These are phyloP conservation scores for Curvularia verruculosa DNA, from an alignment of 2,329 filamentous ascomycete genomes.

Conservation along the genomic window DNA sequence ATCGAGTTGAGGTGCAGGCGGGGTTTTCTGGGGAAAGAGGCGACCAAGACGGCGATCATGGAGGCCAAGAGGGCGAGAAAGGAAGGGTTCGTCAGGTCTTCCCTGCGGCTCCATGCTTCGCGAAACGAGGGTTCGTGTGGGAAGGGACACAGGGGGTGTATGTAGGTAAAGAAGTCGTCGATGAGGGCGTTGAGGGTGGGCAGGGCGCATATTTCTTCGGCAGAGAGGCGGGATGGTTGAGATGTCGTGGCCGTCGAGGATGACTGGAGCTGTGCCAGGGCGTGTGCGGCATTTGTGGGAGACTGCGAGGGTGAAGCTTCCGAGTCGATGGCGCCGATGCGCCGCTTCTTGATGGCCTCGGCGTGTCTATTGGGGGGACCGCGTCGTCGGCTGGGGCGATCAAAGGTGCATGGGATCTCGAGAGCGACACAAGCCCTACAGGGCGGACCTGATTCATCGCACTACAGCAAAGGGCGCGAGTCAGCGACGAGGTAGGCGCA, in stretches of 20 bases:
- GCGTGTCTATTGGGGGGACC: constrained; percentile 71
- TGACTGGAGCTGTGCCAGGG: constrained; percentile 57
- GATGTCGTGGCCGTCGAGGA: too few relatives aligned
- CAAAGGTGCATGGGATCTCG: constrained; percentile 71
- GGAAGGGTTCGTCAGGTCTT: constrained; percentile 68
- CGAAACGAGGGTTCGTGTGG: constrained; percentile 80
- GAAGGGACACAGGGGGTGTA: constrained; percentile 77
- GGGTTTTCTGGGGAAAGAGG: constrained; percentile 76
- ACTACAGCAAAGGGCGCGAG: constrained; percentile 50
- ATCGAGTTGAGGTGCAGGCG: constrained; percentile 72
- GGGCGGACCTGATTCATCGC: constrained; percentile 69
- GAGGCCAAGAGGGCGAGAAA: constrained; percentile 75
- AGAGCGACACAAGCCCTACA: constrained; percentile 69
- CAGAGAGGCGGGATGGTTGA: constrained; percentile 56
- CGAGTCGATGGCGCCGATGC: constrained; percentile 55
- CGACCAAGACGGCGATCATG: constrained; percentile 75
- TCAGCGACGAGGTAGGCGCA: constrained; percentile 17
- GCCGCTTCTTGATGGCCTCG: constrained; percentile 68
- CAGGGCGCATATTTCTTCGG: constrained; percentile 74
- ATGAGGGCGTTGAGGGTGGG: constrained; percentile 71
- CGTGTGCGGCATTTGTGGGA: constrained; percentile 60
- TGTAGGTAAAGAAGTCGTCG: constrained; percentile 84
- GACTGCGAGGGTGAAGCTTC: constrained; percentile 55
- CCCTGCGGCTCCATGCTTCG: constrained; percentile 68
- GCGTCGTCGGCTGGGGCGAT: constrained; percentile 66